Evolutionary conservation across 305 asterid genomes (phyloP).

Genomic region (Striga hermonthica): DNA sequence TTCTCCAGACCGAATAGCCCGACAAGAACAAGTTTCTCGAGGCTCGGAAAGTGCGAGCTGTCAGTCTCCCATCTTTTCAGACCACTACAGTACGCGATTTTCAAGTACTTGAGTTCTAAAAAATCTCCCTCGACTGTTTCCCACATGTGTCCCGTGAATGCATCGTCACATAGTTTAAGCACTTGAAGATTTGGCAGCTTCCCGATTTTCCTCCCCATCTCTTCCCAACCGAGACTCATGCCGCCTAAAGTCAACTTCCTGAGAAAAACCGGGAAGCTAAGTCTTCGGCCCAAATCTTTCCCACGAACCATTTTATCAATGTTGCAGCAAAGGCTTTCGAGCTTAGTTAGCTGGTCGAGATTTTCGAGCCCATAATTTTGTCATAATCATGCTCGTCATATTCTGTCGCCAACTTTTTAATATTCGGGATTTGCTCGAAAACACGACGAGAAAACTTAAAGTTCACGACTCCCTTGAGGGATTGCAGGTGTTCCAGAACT

Average conservation of each 20-base stretch:
- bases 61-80: not conserved
- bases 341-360: not conserved
- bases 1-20: too few relatives aligned
- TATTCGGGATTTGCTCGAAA: not conserved
- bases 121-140: not conserved
- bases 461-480: not conserved
- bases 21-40: not conserved
- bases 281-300: not conserved
- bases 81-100: not conserved
- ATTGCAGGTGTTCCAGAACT: not conserved
- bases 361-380: not conserved
- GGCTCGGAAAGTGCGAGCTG: not conserved
- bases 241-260: slow-evolving; percentile 1
- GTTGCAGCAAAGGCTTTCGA: not conserved
- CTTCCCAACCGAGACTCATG: not conserved
- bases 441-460: not conserved
- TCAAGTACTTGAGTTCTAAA: not conserved
- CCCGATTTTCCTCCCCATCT: not conserved
- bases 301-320: not conserved
- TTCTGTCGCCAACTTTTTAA: not conserved
- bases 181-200: not conserved
- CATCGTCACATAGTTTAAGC: not conserved
- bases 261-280: not conserved
- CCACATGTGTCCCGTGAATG: not conserved
- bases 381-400: not conserved